Conservation (phyloP, 1,284 basidiomycete genomes). For the Heterobasidion annosum region DNA sequence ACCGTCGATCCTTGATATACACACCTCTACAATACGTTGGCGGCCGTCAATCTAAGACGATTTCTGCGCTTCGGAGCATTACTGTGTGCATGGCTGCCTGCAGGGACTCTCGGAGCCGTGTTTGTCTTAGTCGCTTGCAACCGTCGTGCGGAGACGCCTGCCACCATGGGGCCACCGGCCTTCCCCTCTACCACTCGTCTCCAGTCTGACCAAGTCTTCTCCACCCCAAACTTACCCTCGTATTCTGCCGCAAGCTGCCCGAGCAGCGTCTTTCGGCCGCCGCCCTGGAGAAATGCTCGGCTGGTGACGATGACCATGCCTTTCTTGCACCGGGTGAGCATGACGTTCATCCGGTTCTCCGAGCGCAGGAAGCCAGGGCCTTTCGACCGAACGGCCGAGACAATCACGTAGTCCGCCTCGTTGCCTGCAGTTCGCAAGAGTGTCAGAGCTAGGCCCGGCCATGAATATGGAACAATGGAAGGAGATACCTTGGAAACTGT, state of each 20-base stretch:
- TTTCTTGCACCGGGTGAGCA: constrained; percentile 35
- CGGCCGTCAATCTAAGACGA: too few species aligned
- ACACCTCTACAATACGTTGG: too few species aligned
- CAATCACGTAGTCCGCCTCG: constrained; percentile 32
- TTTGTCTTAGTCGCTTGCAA: too few species aligned
- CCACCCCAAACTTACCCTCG: constrained; percentile 4
- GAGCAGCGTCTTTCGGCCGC: constrained; percentile 23
- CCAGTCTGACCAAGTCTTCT: constrained; percentile 16
- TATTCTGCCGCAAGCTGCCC: constrained; percentile 19
- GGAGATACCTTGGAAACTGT: constrained; percentile 34
- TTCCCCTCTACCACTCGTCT: constrained; percentile 9
- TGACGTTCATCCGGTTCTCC: constrained; percentile 33
- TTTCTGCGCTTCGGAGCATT: too few species aligned
- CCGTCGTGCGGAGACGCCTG: constrained; percentile 1
- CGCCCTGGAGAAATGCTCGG: constrained; percentile 21
- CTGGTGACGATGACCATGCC: constrained; percentile 34
- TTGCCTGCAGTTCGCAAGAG: constrained; percentile 21
- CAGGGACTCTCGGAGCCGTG: too few species aligned
- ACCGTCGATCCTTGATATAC: too few species aligned
- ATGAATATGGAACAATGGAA: background rate
- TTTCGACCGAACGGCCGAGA: constrained; percentile 34
- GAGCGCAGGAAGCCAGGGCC: constrained; percentile 31
- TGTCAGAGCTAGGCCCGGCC: background rate
- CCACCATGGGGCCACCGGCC: constrained; percentile 8
- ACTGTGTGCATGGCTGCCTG: too few species aligned